Evolutionary conservation across 352 stramenopile genomes (phyloP), one percentile per base, ranked within the genome.

Genomic region (Phytophthora ohioensis): DNA sequence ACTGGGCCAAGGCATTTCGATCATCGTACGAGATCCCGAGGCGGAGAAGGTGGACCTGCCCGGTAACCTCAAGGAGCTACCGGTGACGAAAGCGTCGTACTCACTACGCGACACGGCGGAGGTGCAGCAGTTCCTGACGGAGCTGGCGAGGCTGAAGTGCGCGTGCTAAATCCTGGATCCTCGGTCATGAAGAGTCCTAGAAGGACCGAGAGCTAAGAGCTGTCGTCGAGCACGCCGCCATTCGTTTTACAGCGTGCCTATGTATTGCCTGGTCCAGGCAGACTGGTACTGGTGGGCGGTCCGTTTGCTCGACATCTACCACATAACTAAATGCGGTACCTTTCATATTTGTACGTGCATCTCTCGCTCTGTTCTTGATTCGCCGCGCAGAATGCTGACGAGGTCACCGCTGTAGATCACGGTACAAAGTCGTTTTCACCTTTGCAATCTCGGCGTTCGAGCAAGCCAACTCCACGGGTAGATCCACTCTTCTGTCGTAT

Each of bases 11-110:
- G 83, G 79, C 6, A 77, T 91, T 48, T 89, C 80, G 15, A 89
- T 90, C 67, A 88, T 89, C 35, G 84, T 90, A 13, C 82, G 76
- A 42, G 81, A 90, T 47, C 81, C 80, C 1, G 73, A 87, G 41
- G 79, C 82, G 9, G 59, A 56, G 48, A 80, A 79, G 34, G 59
- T 85, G 43, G 75, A 88, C 39, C 64, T 90, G 0, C 84, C 80
- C 1, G 84, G 80, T 45, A 71, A 85, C 51, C 15, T 72, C 17
- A 87, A 67, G 32, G 71, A 88, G 67, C 36, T 90, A 21, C 77
- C 81, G 11, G 68, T 68, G 8, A 91, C 82, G 38, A 89, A 78
- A 21, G 80, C 79, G 27, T 77, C 67, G 21, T 91, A 88, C 70
- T 89, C 82, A 46, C 71, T 91, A 30, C 80, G 79, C 9, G 79